Percentiles rank a stretch among this genome's conserved stretches.
Evolutionary conservation across 2,329 filamentous ascomycete species (phyloP).

Genomic region (Verticillium longisporum): DNA sequence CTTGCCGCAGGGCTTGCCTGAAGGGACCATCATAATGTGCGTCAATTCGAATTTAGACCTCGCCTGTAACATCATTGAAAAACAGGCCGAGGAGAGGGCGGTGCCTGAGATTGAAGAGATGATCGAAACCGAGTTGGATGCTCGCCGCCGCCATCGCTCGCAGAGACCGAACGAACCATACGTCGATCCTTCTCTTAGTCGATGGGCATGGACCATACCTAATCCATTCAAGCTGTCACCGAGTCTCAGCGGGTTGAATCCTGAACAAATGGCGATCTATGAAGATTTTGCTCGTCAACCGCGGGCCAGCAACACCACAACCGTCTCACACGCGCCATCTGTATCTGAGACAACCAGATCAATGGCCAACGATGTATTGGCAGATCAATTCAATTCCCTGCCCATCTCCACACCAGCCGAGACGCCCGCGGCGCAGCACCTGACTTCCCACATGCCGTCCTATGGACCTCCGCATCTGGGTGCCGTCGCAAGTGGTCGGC

Average conservation of each 20-base stretch:
- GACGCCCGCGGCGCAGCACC: conserved; percentile 47
- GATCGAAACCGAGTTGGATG: conserved; percentile 73
- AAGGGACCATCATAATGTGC: conserved; percentile 96
- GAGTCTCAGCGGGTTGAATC: conserved; percentile 63
- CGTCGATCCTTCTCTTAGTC: conserved; percentile 72
- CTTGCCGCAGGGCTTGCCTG: conserved; percentile 76
- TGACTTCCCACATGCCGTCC: conserved; percentile 45
- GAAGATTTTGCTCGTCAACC: conserved; percentile 91
- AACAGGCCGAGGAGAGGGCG: conserved; percentile 89
- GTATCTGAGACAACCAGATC: conserved; percentile 55
- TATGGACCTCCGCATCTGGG: conserved; percentile 47
- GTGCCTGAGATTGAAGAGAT: conserved; percentile 92
- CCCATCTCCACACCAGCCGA: conserved; percentile 54
- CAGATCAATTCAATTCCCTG: conserved; percentile 54
- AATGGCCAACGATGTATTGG: conserved; percentile 56
- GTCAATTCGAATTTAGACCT: conserved; percentile 96
- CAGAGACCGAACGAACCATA: conserved; percentile 78
- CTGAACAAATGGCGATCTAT: conserved; percentile 91
- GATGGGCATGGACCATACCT: conserved; percentile 90
- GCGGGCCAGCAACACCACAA: conserved; percentile 50
- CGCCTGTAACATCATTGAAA: conserved; percentile 89
- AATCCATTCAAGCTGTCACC: conserved; percentile 86
- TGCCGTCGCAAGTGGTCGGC: conserved; percentile 42
- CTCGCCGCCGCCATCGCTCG: conserved; percentile 67
- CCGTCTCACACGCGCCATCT: conserved; percentile 49